Evolutionary conservation across 148 eudicot genomes (phyloP).

Genomic region (Spergularia marina): DNA sequence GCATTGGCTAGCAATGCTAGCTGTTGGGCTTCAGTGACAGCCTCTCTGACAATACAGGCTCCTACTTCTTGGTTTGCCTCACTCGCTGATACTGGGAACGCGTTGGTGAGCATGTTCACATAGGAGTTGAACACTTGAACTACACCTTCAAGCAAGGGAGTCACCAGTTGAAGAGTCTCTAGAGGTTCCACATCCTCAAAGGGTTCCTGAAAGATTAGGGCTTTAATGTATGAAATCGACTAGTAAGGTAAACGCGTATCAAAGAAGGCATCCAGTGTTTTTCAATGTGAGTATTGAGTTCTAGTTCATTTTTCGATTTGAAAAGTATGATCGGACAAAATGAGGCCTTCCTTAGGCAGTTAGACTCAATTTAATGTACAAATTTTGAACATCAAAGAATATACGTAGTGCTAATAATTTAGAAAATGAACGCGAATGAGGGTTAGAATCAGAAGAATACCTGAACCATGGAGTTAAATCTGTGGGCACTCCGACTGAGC

Average conservation of each 20-base stretch:
- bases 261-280: no score
- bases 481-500: constrained; percentile 78
- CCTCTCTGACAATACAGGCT: constrained; percentile 58
- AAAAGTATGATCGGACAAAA: no score
- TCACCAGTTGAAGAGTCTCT: constrained; percentile 52
- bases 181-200: constrained; percentile 77
- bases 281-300: no score
- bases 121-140: constrained; percentile 63
- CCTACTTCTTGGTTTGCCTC: constrained; percentile 67
- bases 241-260: not conserved
- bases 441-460: constrained; percentile 23
- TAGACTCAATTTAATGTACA: no score
- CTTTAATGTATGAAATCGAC: not conserved
- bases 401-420: no score
- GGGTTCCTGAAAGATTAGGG: constrained; percentile 46
- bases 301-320: no score
- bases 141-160: constrained; percentile 66
- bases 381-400: no score
- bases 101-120: constrained; percentile 54
- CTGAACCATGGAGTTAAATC: constrained; percentile 82
- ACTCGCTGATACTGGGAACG: constrained; percentile 65
- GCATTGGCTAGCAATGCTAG: constrained; percentile 75
- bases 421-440: not conserved
- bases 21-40: constrained; percentile 81
- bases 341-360: no score